Percentiles rank a stretch among this genome's conserved stretches.
Conservation (phyloP, 2,329 filamentous ascomycete genomes). For the Botrytis pseudocinerea region DNA sequence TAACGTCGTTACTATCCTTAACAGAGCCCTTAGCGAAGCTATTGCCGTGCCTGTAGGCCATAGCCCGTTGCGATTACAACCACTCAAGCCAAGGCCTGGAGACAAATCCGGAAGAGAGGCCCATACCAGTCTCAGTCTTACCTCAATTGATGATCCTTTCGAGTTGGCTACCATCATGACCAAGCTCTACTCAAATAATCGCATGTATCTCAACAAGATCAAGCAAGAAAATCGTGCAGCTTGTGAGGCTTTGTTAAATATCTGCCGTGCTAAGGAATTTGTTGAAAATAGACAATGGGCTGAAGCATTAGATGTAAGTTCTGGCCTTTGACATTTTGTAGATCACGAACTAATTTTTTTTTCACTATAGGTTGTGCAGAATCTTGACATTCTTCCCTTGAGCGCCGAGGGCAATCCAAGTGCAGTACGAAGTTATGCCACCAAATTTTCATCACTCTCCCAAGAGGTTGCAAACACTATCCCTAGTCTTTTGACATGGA, state of each 20-base stretch:
- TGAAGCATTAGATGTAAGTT: conserved; percentile 63
- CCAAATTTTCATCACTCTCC: conserved; percentile 76
- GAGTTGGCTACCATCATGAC: conserved; percentile 63
- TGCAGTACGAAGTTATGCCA: conserved; percentile 75
- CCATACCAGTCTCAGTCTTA: conserved; percentile 58
- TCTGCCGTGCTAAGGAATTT: conserved; percentile 60
- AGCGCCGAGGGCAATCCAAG: conserved; percentile 72
- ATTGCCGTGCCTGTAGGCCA: conserved; percentile 84
- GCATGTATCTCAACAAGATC: conserved; percentile 61
- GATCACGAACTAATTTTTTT: conserved; percentile 31
- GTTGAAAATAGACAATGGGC: conserved; percentile 61
- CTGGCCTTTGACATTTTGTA: conserved; percentile 4
- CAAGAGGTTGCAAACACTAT: conserved; percentile 85
- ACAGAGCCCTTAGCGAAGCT: conserved; percentile 85
- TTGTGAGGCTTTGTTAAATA: conserved; percentile 58
- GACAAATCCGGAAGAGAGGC: conserved; percentile 24
- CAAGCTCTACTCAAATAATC: conserved; percentile 60
- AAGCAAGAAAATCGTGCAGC: conserved; percentile 57
- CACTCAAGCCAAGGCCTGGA: conserved; percentile 46
- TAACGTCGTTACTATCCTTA: conserved; percentile 86
- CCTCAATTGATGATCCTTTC: conserved; percentile 66
- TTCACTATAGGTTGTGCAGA: conserved; percentile 65
- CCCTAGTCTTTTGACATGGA: conserved; percentile 91
- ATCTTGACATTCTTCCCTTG: conserved; percentile 77
- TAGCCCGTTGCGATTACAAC: conserved; percentile 68